phyloP scores from a whole-genome alignment of 495 filamentous ascomycete species.

The Aspergillus diversus region DNA sequence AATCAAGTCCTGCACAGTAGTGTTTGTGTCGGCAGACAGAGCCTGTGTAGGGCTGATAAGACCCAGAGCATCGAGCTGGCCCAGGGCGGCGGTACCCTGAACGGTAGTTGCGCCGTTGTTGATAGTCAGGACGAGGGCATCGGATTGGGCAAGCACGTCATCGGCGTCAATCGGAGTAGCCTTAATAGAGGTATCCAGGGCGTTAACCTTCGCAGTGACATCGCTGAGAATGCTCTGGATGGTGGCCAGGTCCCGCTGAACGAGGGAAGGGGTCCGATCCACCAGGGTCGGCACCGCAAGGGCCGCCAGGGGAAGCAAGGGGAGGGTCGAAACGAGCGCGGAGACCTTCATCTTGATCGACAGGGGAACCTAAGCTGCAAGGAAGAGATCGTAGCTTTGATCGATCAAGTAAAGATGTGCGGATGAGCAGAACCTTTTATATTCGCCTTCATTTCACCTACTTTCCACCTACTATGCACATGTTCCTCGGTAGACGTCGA shows the following conservation, averaged over 20 bases:
- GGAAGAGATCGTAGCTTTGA: not conserved
- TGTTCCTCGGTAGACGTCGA: not conserved
- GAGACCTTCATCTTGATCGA: not conserved
- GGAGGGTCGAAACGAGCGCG: not conserved
- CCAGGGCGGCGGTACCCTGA: constrained; percentile 22
- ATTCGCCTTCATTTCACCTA: not conserved
- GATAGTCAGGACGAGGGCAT: constrained; percentile 2
- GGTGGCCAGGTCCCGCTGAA: constrained; percentile 4
- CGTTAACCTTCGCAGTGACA: constrained; percentile 4
- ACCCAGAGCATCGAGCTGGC: constrained; percentile 30
- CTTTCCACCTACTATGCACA: not conserved
- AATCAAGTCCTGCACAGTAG: constrained; percentile 33
- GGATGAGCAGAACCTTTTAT: not conserved
- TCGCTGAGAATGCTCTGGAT: constrained; percentile 9
- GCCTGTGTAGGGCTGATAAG: constrained; percentile 33
- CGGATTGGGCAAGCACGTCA: not conserved
- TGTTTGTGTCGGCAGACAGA: constrained; percentile 31
- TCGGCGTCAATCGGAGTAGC: constrained; percentile 2
- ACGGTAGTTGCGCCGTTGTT: constrained; percentile 23
- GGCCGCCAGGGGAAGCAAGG: not conserved
- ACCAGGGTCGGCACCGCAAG: constrained; percentile 4
- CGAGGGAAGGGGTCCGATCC: not conserved
- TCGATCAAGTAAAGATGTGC: not conserved
- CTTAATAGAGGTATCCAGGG: constrained; percentile 1
- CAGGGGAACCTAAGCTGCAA: not conserved